Conservation (phyloP, 768 basidiomycete genomes). For the Chalciporus pseudorubinellus region DNA sequence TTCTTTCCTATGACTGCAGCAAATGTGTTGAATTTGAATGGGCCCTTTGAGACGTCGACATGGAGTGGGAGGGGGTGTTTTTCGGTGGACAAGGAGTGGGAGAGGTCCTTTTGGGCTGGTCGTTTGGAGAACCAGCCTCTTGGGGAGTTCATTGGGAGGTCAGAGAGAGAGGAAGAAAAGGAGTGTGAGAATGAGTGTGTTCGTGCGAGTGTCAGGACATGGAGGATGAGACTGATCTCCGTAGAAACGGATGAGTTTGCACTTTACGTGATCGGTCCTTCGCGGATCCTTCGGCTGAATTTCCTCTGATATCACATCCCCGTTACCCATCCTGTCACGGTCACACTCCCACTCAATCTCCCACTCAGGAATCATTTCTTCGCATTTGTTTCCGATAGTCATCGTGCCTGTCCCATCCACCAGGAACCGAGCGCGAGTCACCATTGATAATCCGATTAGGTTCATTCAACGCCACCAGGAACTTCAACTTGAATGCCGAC, state of each 20-base stretch:
- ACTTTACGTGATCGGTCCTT: neutral
- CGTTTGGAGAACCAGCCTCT: conserved; percentile 28
- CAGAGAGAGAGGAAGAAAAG: neutral
- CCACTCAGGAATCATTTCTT: no score
- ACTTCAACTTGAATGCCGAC: no score
- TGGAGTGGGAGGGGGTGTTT: conserved; percentile 20
- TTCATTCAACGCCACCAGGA: no score
- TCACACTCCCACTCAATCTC: no score
- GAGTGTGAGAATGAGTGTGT: neutral
- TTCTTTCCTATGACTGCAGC: conserved; percentile 63
- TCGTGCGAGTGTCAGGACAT: neutral
- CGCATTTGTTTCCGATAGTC: no score
- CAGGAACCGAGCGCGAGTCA: no score
- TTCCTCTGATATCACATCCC: no score
- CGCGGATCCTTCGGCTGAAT: no score
- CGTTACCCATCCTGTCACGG: no score
- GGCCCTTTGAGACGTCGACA: conserved; percentile 20
- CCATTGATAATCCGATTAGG: no score
- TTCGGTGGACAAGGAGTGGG: conserved; percentile 28
- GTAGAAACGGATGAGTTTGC: conserved; percentile 9
- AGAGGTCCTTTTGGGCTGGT: conserved; percentile 30
- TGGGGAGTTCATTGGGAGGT: neutral
- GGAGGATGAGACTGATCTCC: neutral
- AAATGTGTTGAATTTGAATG: conserved; percentile 52
- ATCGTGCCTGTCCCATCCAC: no score